phyloP scores from a whole-genome alignment of 768 basidiomycete species.

The Russula brevipes region DNA sequence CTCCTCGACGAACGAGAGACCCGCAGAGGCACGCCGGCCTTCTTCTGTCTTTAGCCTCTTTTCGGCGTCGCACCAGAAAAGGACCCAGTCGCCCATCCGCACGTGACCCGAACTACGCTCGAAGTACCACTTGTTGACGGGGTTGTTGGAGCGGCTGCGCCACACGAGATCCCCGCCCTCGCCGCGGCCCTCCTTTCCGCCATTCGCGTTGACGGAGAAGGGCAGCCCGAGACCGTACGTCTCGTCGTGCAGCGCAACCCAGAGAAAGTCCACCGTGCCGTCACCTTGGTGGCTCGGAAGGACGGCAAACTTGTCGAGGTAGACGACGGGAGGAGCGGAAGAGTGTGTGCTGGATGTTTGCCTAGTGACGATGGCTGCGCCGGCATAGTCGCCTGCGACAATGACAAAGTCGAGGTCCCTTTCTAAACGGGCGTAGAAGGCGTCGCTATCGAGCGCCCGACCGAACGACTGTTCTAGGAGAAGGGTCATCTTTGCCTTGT shows the following conservation, averaged over 20 bases:
- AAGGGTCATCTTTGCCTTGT: slow-evolving; percentile 66
- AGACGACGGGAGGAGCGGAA: slow-evolving; percentile 57
- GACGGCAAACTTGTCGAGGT: slow-evolving; percentile 98
- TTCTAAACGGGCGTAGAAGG: slow-evolving; percentile 78
- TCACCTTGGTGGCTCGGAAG: slow-evolving; percentile 93
- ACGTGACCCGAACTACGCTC: slow-evolving; percentile 91
- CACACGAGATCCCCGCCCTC: slow-evolving; percentile 94
- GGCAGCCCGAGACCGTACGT: slow-evolving; percentile 93
- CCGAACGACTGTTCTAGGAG: slow-evolving; percentile 87
- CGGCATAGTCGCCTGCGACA: slow-evolving; percentile 91
- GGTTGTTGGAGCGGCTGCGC: slow-evolving; percentile 89
- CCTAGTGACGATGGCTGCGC: slow-evolving; percentile 87
- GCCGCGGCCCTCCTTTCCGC: slow-evolving; percentile 84
- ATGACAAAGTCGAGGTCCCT: slow-evolving; percentile 83
- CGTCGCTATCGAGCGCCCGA: slow-evolving; percentile 58
- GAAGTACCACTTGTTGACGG: slow-evolving; percentile 99
- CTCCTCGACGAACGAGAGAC: slow-evolving; percentile 65
- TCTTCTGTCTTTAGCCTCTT: slow-evolving; percentile 69
- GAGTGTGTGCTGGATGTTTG: slow-evolving; percentile 43
- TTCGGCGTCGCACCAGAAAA: slow-evolving; percentile 99
- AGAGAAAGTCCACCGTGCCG: slow-evolving; percentile 97
- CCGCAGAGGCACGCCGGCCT: slow-evolving; percentile 55
- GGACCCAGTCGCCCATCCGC: slow-evolving; percentile 78
- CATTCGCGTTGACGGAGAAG: slow-evolving; percentile 92
- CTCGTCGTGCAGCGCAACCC: slow-evolving; percentile 98